These are phyloP conservation scores for Phyllosticta citribraziliensis DNA, from an alignment of 2,329 filamentous ascomycete genomes.

Conservation along the genomic window DNA sequence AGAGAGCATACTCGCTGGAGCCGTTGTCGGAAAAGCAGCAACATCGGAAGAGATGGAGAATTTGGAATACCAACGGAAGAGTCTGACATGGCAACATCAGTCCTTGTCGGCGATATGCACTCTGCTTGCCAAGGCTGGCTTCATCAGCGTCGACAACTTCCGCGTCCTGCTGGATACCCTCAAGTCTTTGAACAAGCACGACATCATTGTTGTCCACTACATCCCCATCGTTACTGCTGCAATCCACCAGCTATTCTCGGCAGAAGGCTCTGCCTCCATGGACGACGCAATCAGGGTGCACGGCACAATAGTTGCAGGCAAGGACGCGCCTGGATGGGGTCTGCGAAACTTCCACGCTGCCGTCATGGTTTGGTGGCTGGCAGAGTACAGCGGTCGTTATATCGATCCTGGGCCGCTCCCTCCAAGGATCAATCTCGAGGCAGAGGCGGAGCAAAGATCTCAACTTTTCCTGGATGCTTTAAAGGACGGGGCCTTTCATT, in stretches of 20 bases:
- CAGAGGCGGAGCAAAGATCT: constrained; percentile 60
- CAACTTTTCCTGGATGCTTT: constrained; percentile 66
- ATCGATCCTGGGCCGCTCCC: constrained; percentile 52
- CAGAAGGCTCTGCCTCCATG: constrained; percentile 38
- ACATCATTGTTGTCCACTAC: constrained; percentile 66
- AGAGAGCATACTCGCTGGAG: constrained; percentile 66
- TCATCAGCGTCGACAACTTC: constrained; percentile 63
- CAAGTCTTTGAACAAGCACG: constrained; percentile 65
- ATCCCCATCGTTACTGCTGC: constrained; percentile 67
- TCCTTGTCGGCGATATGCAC: constrained; percentile 71
- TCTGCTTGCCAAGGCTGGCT: constrained; percentile 66
- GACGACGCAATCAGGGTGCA: constrained; percentile 63
- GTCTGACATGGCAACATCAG: constrained; percentile 83
- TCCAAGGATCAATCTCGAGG: constrained; percentile 51
- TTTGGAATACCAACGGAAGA: constrained; percentile 69
- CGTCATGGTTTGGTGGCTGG: constrained; percentile 75
- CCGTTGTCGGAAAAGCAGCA: constrained; percentile 59
- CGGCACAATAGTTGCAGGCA: constrained; percentile 52
- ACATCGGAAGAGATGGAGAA: constrained; percentile 58
- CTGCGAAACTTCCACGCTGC: constrained; percentile 70
- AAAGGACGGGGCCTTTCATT: constrained; percentile 85
- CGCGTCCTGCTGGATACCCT: constrained; percentile 58
- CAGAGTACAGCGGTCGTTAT: constrained; percentile 87
- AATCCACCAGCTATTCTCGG: constrained; percentile 17
- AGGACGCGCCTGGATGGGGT: constrained; percentile 61